phyloP scores from a whole-genome alignment of 371 early-diverging fungal genomes.

The Circinella umbellata region DNA sequence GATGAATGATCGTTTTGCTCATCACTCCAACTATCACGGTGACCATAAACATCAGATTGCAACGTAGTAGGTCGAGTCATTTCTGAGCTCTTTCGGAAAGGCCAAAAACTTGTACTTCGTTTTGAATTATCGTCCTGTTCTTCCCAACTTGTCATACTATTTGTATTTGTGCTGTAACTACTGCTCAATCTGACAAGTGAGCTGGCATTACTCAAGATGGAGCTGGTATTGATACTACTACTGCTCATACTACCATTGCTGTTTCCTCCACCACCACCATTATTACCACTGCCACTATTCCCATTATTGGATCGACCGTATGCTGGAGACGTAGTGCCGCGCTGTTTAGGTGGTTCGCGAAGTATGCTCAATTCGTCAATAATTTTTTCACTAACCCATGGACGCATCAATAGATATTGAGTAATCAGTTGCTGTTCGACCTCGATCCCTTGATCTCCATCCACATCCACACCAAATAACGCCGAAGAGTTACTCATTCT shows the following conservation, averaged over 20 bases:
- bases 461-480: constrained; percentile 33
- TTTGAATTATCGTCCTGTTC: constrained; percentile 22
- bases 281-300: background rate
- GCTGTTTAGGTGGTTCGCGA: constrained; percentile 65
- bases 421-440: constrained; percentile 59
- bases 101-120: constrained; percentile 25
- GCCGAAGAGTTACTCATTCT: constrained; percentile 28
- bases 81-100: constrained; percentile 29
- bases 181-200: constrained; percentile 26
- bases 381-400: constrained; percentile 71
- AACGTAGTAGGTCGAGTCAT: constrained; percentile 25
- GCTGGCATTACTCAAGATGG: constrained; percentile 27
- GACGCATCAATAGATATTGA: constrained; percentile 69
- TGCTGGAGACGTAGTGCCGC: constrained; percentile 17
- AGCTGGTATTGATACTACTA: constrained; percentile 20
- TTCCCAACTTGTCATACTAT: constrained; percentile 24
- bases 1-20: constrained; percentile 9
- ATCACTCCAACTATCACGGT: background rate
- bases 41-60: constrained; percentile 24
- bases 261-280: background rate
- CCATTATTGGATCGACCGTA: constrained; percentile 18
- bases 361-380: constrained; percentile 74
- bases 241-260: constrained; percentile 1
- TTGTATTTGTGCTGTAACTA: constrained; percentile 22
- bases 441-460: constrained; percentile 32